Base-by-base conservation (phyloP, 2,329 filamentous ascomycete genomes). In the Cytospora piceae region DNA sequence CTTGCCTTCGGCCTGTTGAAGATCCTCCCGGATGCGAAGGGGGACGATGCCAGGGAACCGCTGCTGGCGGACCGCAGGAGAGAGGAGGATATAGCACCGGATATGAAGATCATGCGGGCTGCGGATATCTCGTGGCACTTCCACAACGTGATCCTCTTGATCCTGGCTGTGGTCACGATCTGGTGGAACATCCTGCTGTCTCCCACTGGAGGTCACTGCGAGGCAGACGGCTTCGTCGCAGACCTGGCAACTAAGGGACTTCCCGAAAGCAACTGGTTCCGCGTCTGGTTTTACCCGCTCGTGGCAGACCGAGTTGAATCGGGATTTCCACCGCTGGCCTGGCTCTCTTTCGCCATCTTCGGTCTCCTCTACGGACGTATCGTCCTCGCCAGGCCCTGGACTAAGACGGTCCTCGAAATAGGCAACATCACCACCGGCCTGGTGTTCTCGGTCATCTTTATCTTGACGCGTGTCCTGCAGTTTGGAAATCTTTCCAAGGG, bases 141-240 rank as follows among this genome's bases (percentile, higher is more conserved):
- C 0, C 78, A 80, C 68, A 82, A 82, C 64, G 64, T 61, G 2
- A 12, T 77, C 12, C 72, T 82, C 6, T 60, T 77, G 3, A 69
- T 68, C 1, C 66, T 81, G 15, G 72, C 72, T 8, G 39, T 75
- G 1, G 68, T 81, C 7, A 75, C 80, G 2, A 81, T 81, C 24
- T 80, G 74, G 72, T 82, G 80, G 80, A 82, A 82, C 62, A 74
- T 79, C 27, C 81, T 80, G 80, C 70, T 82, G 1, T 81, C 80
- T 2, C 76, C 76, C 0, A 75, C 73, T 17, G 71, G 75, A 49
- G 80, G 78, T 27, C 73, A 76, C 67, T 82, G 80, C 65, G 53
- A 63, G 24, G 53, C 61, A 61, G 53, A 65, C 6, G 42, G 34
- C 20, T n/a, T 31, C 29, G 22, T 57, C 17, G 5, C 60, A 17